Base-by-base conservation (phyloP, 805 yeast species). In the Gaillardinia entomophila region DNA sequence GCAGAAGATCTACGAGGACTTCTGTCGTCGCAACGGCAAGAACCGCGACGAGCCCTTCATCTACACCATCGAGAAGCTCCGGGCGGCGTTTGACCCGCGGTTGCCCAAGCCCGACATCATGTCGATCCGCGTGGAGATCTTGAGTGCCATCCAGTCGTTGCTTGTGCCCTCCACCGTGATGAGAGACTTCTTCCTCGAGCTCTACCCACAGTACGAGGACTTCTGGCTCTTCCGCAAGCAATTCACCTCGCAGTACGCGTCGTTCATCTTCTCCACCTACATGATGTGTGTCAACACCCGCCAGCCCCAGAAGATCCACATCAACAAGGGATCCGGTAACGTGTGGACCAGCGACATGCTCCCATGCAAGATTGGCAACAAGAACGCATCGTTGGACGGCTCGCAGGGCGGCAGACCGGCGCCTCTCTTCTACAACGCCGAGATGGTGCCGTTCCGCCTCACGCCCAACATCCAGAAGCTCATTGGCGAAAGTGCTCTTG, bases 211-310 rank as follows among this genome's bases (percentile, higher is more conserved):
- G 37, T 94, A 82, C 54, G 96, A 84, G 56, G 97, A 90, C 49
- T 92, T 90, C 68, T 92, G 98, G 98, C 62, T 90, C 32, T 92
- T 94, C 79, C 75, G 97, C 41, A 87, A 88, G 49, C 96, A 89
- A 51, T 94, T 92, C 52, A 78, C 96, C 4, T 81, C 95, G 17
- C 96, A 89, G 57, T 92, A 90, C 60, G 97, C 97, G 4, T 79
- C 95, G 0, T 83, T 92, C 47, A 78, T 87, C 27, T 90, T 90
- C 57, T 79, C 89, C 71, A 85, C 97, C 1, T 87, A 86, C 51
- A 82, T 90, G 88, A 77, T 92, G 84, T 81, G 95, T 60, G 85
- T 92, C 48, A 87, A 87, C 54, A 78, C 82, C 30, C 77, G 99
- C 49, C 90, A 86, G 42, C 97, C 98, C 3, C 94, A 85, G 55